These are phyloP conservation scores for Nymphaea thermarum DNA, from an alignment of 164 flowering plant species.

Conservation along the genomic window DNA sequence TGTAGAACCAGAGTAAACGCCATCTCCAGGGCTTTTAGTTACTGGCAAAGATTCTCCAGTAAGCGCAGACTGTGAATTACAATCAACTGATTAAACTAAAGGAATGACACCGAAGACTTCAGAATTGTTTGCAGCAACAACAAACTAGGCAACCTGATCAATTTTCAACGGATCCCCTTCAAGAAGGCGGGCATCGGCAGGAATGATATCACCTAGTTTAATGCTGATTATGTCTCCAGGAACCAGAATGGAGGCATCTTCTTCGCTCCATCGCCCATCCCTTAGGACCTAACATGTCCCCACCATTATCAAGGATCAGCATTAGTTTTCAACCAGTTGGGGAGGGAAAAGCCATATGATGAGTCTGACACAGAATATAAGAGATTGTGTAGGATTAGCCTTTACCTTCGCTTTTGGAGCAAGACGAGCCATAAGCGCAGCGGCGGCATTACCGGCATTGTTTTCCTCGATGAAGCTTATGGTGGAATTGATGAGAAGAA, in stretches of 20 bases:
- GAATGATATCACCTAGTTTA: slow-evolving; percentile 66
- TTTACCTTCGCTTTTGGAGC: slow-evolving; percentile 77
- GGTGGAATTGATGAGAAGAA: slow-evolving; percentile 58
- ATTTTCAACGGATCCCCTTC: slow-evolving; percentile 79
- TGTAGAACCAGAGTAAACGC: slow-evolving; percentile 77
- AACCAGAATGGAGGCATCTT: slow-evolving; percentile 61
- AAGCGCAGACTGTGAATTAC: slow-evolving; percentile 52
- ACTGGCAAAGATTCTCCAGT: slow-evolving; percentile 83
- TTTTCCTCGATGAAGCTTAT: slow-evolving; percentile 78
- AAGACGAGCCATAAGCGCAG: slow-evolving; percentile 73
- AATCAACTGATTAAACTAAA: not conserved
- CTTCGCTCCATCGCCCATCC: slow-evolving; percentile 67
- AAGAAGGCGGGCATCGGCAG: slow-evolving; percentile 83
- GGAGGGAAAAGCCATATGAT: no score
- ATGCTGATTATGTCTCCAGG: slow-evolving; percentile 74
- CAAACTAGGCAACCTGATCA: slow-evolving; percentile 37
- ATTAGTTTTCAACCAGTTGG: no score
- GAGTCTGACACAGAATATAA: not conserved
- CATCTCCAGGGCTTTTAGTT: slow-evolving; percentile 63
- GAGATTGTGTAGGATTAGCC: not conserved
- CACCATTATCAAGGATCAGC: not conserved
- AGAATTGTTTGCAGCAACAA: not conserved
- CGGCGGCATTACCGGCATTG: slow-evolving; percentile 82
- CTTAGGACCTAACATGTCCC: slow-evolving; percentile 33
- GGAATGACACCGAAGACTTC: not conserved